Evolutionary conservation across 2,329 filamentous ascomycete genomes (phyloP).

Genomic region (Colletotrichum tamarilloi): DNA sequence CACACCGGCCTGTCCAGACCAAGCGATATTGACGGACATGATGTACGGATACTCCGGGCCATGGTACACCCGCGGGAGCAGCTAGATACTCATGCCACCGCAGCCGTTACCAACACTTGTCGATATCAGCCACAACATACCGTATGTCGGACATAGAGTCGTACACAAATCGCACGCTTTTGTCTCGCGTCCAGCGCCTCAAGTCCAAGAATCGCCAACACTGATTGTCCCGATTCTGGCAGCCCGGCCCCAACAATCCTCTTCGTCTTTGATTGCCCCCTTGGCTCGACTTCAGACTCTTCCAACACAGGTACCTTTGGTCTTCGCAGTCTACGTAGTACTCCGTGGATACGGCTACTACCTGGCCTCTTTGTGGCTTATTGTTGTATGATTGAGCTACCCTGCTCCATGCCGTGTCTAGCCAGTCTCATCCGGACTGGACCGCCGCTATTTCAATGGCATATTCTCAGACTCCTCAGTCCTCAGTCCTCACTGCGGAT

Average conservation of each 20-base stretch:
- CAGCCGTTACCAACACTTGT: background rate
- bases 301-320: background rate
- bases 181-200: background rate
- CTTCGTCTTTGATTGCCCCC: too few species aligned
- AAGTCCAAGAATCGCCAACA: background rate
- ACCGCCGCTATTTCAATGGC: background rate
- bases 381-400: background rate
- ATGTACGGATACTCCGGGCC: background rate
- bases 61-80: background rate
- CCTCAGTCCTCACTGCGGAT: background rate
- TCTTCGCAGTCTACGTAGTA: background rate
- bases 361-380: background rate
- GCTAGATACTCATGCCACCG: background rate
- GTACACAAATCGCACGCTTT: background rate
- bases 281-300: background rate
- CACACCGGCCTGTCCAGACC: constrained; percentile 7
- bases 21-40: background rate
- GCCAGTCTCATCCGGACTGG: background rate
- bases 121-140: background rate
- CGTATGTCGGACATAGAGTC: background rate
- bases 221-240: background rate
- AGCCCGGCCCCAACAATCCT: too few species aligned
- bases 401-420: constrained; percentile 12
- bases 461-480: background rate
- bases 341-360: background rate